Conservation (phyloP, 2,329 filamentous ascomycete species). For the Talaromyces amestolkiae region DNA sequence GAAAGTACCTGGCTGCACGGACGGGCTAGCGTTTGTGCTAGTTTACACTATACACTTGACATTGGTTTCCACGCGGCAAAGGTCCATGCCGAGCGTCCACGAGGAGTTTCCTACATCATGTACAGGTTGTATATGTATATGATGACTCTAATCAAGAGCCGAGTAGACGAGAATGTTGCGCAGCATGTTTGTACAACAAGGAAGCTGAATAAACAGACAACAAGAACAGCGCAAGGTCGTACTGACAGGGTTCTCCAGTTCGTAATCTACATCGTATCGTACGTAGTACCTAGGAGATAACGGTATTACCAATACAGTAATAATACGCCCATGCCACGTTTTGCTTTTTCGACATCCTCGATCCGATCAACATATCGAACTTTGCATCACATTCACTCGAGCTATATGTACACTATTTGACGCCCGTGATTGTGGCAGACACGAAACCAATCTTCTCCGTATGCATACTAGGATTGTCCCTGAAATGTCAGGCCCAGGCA, state of each 20-base stretch:
- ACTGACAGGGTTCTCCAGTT: neutral
- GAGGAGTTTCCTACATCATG: neutral
- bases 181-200: neutral
- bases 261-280: neutral
- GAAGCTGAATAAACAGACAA: neutral
- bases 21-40: neutral
- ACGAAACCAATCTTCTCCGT: neutral
- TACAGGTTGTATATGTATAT: no score
- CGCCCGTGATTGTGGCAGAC: neutral
- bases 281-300: neutral
- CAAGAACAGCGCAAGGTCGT: neutral
- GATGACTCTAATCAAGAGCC: neutral
- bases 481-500: neutral
- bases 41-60: neutral
- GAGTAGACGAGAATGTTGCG: neutral
- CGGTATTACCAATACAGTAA: neutral
- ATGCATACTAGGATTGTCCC: neutral
- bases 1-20: constrained; percentile 7
- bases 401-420: neutral
- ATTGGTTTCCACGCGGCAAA: constrained; percentile 7
- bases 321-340: neutral
- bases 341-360: neutral
- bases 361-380: neutral
- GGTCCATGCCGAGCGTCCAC: constrained; percentile 7
- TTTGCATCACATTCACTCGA: neutral